Percentiles rank a stretch among this genome's conserved stretches.
These are phyloP conservation scores for Glomus cerebriforme DNA, from an alignment of 192 early-diverging fungal genomes.

Conservation along the genomic window DNA sequence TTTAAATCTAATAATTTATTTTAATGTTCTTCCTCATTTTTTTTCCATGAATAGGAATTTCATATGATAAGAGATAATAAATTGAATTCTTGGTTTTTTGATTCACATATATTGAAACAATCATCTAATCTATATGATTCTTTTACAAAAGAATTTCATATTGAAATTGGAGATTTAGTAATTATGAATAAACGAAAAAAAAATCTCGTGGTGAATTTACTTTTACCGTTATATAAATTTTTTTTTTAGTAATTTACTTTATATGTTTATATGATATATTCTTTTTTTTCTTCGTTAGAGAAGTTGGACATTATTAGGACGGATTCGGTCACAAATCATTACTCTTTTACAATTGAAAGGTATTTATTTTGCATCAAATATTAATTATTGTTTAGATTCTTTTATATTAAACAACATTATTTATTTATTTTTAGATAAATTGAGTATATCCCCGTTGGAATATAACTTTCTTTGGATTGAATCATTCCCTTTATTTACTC, in stretches of 20 bases:
- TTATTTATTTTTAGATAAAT: slow-evolving; percentile 40
- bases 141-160: slow-evolving; percentile 35
- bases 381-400: not conserved
- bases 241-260: not conserved
- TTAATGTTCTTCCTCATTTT: too few relatives aligned
- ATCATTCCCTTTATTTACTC: slow-evolving; percentile 87
- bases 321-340: slow-evolving; percentile 56
- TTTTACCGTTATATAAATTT: not conserved
- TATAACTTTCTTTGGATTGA: slow-evolving; percentile 87
- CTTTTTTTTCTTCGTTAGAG: slow-evolving; percentile 29
- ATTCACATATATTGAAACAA: slow-evolving; percentile 34
- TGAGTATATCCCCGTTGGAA: slow-evolving; percentile 47
- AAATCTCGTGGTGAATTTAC: slow-evolving; percentile 50
- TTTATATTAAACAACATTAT: not conserved
- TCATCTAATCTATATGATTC: slow-evolving; percentile 25
- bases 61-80: slow-evolving; percentile 56
- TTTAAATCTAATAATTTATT: too few relatives aligned
- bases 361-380: slow-evolving; percentile 11
- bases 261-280: not conserved
- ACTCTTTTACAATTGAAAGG: slow-evolving; percentile 54
- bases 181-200: slow-evolving; percentile 54
- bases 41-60: slow-evolving; percentile 15
- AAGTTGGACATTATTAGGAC: slow-evolving; percentile 61
- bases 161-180: slow-evolving; percentile 60
- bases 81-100: slow-evolving; percentile 41